phyloP scores from a whole-genome alignment of 768 basidiomycete genomes.

The Lentinula boryana region DNA sequence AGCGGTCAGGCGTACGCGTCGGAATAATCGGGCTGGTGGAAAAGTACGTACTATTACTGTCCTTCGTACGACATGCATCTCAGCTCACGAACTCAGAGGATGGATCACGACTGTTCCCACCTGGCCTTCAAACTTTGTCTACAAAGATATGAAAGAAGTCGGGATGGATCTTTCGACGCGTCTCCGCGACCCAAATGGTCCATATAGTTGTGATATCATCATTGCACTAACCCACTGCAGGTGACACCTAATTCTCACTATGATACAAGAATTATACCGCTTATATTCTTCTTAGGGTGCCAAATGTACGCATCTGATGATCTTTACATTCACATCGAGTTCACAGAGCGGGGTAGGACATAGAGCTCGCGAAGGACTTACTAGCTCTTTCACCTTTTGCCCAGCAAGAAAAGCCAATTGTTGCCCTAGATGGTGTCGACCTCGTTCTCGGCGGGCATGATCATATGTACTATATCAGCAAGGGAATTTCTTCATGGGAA shows the following conservation, averaged over 20 bases:
- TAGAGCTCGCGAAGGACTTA: slow-evolving; percentile 62
- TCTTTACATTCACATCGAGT: not conserved
- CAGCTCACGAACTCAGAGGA: slow-evolving; percentile 42
- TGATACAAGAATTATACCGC: not conserved
- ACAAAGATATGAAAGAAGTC: slow-evolving; percentile 68
- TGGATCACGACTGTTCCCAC: slow-evolving; percentile 87
- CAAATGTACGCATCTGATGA: slow-evolving; percentile 31
- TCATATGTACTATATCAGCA: slow-evolving; percentile 72
- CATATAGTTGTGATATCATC: slow-evolving; percentile 71
- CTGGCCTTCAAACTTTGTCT: slow-evolving; percentile 79
- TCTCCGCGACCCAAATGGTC: slow-evolving; percentile 66
- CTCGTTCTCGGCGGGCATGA: slow-evolving; percentile 87
- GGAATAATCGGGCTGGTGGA: slow-evolving; percentile 88
- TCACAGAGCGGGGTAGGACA: slow-evolving; percentile 42
- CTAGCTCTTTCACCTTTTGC: slow-evolving; percentile 51
- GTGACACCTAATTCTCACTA: slow-evolving; percentile 23
- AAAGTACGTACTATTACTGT: slow-evolving; percentile 39
- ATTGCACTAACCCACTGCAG: slow-evolving; percentile 84
- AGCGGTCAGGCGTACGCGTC: slow-evolving; percentile 63
- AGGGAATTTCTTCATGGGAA: slow-evolving; percentile 63
- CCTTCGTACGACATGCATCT: not conserved
- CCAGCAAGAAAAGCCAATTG: slow-evolving; percentile 37
- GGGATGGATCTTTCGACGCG: slow-evolving; percentile 66
- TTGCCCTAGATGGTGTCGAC: slow-evolving; percentile 68
- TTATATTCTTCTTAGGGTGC: slow-evolving; percentile 27